A percentile compares a stretch with the other conserved stretches of the same genome.
Evolutionary conservation across 2,329 filamentous ascomycete species (phyloP).

Genomic region (Knufia petricola): DNA sequence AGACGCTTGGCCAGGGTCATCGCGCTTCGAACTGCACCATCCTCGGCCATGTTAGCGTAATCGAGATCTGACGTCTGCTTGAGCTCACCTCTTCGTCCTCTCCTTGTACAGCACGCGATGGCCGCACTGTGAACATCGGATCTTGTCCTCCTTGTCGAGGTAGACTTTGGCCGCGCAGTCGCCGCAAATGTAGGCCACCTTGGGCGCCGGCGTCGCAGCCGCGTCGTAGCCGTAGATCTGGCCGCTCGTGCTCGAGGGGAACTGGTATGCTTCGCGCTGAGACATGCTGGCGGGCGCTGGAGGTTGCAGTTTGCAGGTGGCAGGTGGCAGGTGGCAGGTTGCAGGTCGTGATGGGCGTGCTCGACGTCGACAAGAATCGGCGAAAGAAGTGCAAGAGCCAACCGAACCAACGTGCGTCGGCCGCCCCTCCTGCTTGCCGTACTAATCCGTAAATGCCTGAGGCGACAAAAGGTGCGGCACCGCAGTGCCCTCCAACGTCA

Average conservation of each 20-base stretch:
- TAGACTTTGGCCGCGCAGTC: constrained; percentile 73
- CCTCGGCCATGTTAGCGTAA: constrained; percentile 38
- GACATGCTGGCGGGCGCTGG: constrained; percentile 2
- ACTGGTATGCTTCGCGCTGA: constrained; percentile 65
- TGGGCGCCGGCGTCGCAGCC: constrained; percentile 35
- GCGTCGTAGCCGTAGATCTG: constrained; percentile 8
- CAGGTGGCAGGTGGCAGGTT: too few relatives aligned
- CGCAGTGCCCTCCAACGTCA: too few relatives aligned
- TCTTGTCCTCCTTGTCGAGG: constrained; percentile 67
- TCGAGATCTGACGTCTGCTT: constrained; percentile 11
- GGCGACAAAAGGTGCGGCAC: too few relatives aligned
- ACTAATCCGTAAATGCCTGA: too few relatives aligned
- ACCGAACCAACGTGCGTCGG: too few relatives aligned
- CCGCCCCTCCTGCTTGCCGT: too few relatives aligned
- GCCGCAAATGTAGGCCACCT: constrained; percentile 66
- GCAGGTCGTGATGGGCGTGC: too few relatives aligned
- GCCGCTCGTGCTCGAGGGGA: constrained; percentile 47
- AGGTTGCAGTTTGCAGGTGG: background rate
- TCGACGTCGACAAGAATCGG: too few relatives aligned
- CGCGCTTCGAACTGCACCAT: constrained; percentile 99
- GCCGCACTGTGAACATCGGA: constrained; percentile 85
- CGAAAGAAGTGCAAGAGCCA: too few relatives aligned
- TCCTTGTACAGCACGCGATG: constrained; percentile 96
- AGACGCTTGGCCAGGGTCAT: too few relatives aligned
- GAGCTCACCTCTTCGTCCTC: constrained; percentile 80